These are phyloP conservation scores for Wickerhamomyces bisporus DNA, from an alignment of 805 yeast genomes.

Conservation along the genomic window DNA sequence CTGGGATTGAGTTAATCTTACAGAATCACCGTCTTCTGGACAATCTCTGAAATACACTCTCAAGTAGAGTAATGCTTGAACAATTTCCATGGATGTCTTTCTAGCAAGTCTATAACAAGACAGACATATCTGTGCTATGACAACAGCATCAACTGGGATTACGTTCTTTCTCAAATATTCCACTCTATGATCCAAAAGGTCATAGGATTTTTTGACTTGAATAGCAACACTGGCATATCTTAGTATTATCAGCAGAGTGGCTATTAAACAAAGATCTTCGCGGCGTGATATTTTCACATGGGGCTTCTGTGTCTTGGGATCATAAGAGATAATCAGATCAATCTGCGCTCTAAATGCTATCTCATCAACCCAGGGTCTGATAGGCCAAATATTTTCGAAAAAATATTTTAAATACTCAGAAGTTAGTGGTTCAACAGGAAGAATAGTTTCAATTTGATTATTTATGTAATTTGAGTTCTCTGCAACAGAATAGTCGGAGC, in stretches of 20 bases:
- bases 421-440: constrained; percentile 33
- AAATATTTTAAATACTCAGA: constrained; percentile 38
- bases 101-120: constrained; percentile 35
- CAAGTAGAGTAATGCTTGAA: constrained; percentile 38
- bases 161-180: constrained; percentile 20
- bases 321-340: constrained; percentile 31
- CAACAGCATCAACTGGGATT: constrained; percentile 31
- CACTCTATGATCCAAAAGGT: constrained; percentile 10
- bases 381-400: constrained; percentile 38
- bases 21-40: constrained; percentile 44
- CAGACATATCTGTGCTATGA: constrained; percentile 35
- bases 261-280: constrained; percentile 35
- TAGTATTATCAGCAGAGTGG: constrained; percentile 34
- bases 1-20: constrained; percentile 34
- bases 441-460: constrained; percentile 25
- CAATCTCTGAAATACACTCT: constrained; percentile 35
- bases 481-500: constrained; percentile 3
- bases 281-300: constrained; percentile 28
- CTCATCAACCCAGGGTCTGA: constrained; percentile 42
- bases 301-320: constrained; percentile 26
- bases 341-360: constrained; percentile 25
- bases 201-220: constrained; percentile 5
- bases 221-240: constrained; percentile 37
- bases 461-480: constrained; percentile 26
- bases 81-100: constrained; percentile 30